A percentile compares a stretch with the other conserved stretches of the same genome.
Conservation (phyloP, 352 stramenopile species). For the Phytopythium mirpurense region DNA sequence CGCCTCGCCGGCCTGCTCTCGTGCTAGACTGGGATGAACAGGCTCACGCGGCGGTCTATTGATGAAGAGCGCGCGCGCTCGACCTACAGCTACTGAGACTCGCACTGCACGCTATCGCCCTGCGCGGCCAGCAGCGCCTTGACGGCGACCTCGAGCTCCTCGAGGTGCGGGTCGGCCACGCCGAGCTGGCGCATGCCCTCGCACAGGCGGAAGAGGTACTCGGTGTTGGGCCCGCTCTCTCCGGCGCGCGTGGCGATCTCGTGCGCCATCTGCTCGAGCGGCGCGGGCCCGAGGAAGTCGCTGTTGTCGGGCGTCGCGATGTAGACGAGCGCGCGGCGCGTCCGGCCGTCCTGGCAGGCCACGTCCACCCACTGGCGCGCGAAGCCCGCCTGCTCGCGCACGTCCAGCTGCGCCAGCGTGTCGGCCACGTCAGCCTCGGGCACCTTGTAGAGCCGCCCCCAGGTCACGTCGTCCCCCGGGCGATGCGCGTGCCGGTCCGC, state of each 20-base stretch:
- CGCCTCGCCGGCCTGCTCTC: constrained; percentile 4
- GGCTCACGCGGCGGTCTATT: constrained; percentile 1
- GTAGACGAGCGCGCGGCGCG: constrained; percentile 52
- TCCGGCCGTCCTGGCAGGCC: constrained; percentile 35
- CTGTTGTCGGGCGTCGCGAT: constrained; percentile 52
- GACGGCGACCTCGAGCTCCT: constrained; percentile 7
- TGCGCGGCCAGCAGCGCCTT: not conserved
- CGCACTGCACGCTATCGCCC: not conserved
- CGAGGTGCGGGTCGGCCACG: constrained; percentile 9
- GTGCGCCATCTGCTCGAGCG: constrained; percentile 43
- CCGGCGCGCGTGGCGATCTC: constrained; percentile 47
- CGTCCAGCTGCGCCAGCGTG: constrained; percentile 59
- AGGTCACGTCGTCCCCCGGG: constrained; percentile 34
- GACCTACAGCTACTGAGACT: not conserved
- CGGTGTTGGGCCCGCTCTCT: constrained; percentile 45
- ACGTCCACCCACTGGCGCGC: constrained; percentile 46
- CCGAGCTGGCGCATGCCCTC: constrained; percentile 15
- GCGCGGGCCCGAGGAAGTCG: constrained; percentile 53
- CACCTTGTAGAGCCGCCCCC: constrained; percentile 65
- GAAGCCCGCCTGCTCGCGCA: constrained; percentile 63
- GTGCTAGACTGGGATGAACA: not conserved
- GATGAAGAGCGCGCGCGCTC: not conserved
- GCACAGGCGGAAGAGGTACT: constrained; percentile 57
- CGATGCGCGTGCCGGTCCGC: constrained; percentile 39
- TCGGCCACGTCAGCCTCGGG: constrained; percentile 43